Conservation (phyloP, 805 yeast species). For the Ogataea methylovora region DNA sequence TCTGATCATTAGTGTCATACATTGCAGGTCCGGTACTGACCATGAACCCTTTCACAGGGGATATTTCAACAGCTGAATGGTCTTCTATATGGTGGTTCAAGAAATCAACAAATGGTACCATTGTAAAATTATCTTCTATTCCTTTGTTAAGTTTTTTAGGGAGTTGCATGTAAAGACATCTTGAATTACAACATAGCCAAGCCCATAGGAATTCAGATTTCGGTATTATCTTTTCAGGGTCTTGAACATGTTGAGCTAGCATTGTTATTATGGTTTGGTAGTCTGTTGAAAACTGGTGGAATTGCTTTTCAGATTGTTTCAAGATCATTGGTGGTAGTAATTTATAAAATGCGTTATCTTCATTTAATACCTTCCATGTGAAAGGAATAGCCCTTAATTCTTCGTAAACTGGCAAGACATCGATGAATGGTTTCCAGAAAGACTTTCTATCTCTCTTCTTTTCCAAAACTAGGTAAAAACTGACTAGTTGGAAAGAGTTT, state of each 20-base stretch:
- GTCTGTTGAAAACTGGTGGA: constrained; percentile 37
- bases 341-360: constrained; percentile 21
- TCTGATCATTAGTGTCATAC: constrained; percentile 40
- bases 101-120: constrained; percentile 90
- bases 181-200: constrained; percentile 85
- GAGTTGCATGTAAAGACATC: constrained; percentile 77
- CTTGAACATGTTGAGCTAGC: constrained; percentile 5
- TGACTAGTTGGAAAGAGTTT: constrained; percentile 53
- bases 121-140: constrained; percentile 62
- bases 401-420: constrained; percentile 47
- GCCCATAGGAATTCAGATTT: constrained; percentile 45
- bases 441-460: constrained; percentile 29
- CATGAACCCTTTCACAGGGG: constrained; percentile 39
- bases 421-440: constrained; percentile 65
- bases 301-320: constrained; percentile 33
- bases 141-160: constrained; percentile 35
- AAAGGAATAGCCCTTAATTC: constrained; percentile 58
- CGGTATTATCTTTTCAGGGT: constrained; percentile 6
- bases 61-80: constrained; percentile 44
- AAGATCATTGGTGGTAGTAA: constrained; percentile 38
- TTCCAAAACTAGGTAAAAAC: constrained; percentile 44
- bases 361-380: constrained; percentile 40
- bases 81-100: constrained; percentile 59
- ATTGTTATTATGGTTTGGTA: constrained; percentile 27
- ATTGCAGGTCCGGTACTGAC: constrained; percentile 31